Conservation (phyloP, 352 stramenopile genomes). For the Phytophthora pini region DNA sequence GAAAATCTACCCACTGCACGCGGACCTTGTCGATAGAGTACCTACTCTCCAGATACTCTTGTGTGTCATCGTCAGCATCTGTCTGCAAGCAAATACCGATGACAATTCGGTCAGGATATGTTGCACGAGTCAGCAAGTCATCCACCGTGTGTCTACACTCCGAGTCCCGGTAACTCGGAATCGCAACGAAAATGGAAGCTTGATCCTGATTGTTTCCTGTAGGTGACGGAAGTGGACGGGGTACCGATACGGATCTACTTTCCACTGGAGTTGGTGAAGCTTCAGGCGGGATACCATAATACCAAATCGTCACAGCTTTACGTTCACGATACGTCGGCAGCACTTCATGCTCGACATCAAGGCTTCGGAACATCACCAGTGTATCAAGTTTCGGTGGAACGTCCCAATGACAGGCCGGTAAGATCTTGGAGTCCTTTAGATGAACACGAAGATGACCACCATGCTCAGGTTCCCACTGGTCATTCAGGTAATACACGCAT, state of each 20-base stretch:
- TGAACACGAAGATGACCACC: constrained; percentile 78
- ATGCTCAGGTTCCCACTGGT: constrained; percentile 62
- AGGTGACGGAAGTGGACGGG: constrained; percentile 5
- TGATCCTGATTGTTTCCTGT: constrained; percentile 1
- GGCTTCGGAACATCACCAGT: constrained; percentile 92
- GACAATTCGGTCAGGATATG: constrained; percentile 69
- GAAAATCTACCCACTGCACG: constrained; percentile 66
- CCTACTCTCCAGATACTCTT: constrained; percentile 42
- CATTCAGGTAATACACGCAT: constrained; percentile 90
- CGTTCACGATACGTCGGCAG: constrained; percentile 83
- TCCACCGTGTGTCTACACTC: constrained; percentile 90
- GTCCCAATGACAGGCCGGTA: constrained; percentile 58
- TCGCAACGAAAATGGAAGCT: constrained; percentile 92
- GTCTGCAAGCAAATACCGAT: constrained; percentile 91
- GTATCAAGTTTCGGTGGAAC: constrained; percentile 86
- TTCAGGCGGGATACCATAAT: constrained; percentile 72
- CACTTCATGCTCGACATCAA: constrained; percentile 92
- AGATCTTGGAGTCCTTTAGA: constrained; percentile 29
- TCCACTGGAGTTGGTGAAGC: not conserved
- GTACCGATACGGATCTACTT: constrained; percentile 4
- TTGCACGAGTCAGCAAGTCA: constrained; percentile 67
- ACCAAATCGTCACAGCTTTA: constrained; percentile 95
- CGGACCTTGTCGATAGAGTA: constrained; percentile 52
- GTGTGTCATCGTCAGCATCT: constrained; percentile 56
- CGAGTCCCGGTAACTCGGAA: constrained; percentile 93